These are phyloP conservation scores for Coprinellus aureogranulatus DNA, from an alignment of 768 basidiomycete genomes.

Conservation along the genomic window DNA sequence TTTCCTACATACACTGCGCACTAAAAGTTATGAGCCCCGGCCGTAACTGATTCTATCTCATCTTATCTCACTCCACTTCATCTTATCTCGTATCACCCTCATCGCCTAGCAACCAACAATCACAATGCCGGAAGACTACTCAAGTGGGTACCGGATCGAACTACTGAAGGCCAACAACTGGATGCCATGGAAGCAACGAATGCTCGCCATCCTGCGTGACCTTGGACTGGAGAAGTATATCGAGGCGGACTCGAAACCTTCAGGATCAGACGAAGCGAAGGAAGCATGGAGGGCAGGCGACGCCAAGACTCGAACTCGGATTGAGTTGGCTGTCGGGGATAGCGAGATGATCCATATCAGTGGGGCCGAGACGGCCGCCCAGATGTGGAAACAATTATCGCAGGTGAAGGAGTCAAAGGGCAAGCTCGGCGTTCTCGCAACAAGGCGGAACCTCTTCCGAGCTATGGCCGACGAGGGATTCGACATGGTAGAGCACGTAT, in stretches of 20 bases:
- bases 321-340: no score
- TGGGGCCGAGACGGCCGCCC: conserved; percentile 19
- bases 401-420: conserved; percentile 26
- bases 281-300: no score
- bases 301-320: no score
- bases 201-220: background rate
- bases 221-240: background rate
- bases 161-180: conserved; percentile 4
- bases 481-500: conserved; percentile 25
- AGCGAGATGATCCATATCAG: no score
- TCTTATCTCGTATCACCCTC: background rate
- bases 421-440: conserved; percentile 20
- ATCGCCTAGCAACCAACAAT: background rate
- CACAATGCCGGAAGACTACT: no score
- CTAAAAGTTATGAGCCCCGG: conserved; percentile 8
- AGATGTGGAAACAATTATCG: conserved; percentile 26
- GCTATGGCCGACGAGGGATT: conserved; percentile 22
- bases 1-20: background rate
- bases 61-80: background rate
- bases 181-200: conserved; percentile 4
- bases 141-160: background rate
- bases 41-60: background rate
- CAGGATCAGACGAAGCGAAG: no score
- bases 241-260: no score
- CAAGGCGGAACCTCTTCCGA: conserved; percentile 19